phyloP scores from a whole-genome alignment of 495 filamentous ascomycete species.

The Neurospora tetraspora region DNA sequence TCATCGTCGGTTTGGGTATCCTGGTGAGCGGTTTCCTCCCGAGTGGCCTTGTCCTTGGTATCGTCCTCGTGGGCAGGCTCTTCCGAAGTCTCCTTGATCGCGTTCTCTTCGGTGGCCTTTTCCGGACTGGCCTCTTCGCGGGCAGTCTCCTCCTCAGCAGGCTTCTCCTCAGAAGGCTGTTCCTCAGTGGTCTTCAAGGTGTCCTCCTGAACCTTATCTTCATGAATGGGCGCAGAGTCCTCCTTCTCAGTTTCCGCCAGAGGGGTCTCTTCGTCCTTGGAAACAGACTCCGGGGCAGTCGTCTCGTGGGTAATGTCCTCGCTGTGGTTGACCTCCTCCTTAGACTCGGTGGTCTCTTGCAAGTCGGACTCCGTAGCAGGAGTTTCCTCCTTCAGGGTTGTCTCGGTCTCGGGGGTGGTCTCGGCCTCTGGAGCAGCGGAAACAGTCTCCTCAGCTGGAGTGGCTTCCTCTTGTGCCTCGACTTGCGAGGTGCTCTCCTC shows the following conservation, averaged over 20 bases:
- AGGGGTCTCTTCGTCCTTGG: background rate
- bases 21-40: background rate
- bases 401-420: background rate
- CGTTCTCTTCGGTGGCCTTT: background rate
- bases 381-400: conserved; percentile 1
- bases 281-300: background rate
- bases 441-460: background rate
- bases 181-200: background rate
- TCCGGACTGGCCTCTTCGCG: background rate
- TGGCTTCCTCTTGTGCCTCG: background rate
- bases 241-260: background rate
- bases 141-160: background rate
- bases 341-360: background rate
- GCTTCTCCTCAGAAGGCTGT: background rate
- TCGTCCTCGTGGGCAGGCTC: background rate
- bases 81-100: background rate
- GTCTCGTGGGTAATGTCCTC: background rate
- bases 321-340: background rate
- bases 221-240: background rate
- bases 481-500: background rate
- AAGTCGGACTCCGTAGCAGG: background rate
- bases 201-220: background rate
- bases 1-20: background rate
- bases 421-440: background rate
- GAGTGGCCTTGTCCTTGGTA: background rate